Evolutionary conservation across 2,329 filamentous ascomycete species (phyloP).

Genomic region (Penicillium sumatraense): DNA sequence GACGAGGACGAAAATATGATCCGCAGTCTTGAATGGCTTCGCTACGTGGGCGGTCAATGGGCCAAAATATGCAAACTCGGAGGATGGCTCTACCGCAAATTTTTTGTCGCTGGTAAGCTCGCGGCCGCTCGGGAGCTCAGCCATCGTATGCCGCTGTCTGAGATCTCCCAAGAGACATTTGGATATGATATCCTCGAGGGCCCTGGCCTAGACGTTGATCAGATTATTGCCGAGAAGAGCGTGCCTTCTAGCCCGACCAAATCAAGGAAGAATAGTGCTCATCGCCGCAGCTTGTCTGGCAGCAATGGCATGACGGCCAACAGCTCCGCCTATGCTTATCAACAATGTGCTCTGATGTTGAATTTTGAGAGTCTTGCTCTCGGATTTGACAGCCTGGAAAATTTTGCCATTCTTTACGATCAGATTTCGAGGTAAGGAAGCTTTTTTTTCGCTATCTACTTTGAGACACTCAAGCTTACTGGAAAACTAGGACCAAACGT

Average conservation of each 20-base stretch:
- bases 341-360: slow-evolving; percentile 65
- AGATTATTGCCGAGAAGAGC: slow-evolving; percentile 25
- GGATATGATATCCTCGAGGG: slow-evolving; percentile 43
- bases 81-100: slow-evolving; percentile 76
- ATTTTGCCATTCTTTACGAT: slow-evolving; percentile 62
- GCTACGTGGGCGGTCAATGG: slow-evolving; percentile 75
- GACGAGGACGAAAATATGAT: slow-evolving; percentile 74
- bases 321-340: slow-evolving; percentile 22
- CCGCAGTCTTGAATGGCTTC: slow-evolving; percentile 81
- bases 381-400: slow-evolving; percentile 70
- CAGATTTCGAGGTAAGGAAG: slow-evolving; percentile 44
- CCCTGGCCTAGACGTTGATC: slow-evolving; percentile 28
- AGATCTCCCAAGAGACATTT: slow-evolving; percentile 48
- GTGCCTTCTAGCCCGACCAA: slow-evolving; percentile 40
- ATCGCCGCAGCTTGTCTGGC: slow-evolving; percentile 33
- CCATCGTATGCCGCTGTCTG: slow-evolving; percentile 54
- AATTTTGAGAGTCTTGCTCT: slow-evolving; percentile 71
- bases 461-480: slow-evolving; percentile 13
- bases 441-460: slow-evolving; percentile 12
- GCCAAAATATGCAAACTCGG: slow-evolving; percentile 70
- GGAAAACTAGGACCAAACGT: slow-evolving; percentile 31
- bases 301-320: slow-evolving; percentile 23
- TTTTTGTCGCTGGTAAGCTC: slow-evolving; percentile 61
- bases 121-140: slow-evolving; percentile 61
- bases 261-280: slow-evolving; percentile 29